These are phyloP conservation scores for Xylaria curta DNA, from an alignment of 495 filamentous ascomycete species.

Conservation along the genomic window DNA sequence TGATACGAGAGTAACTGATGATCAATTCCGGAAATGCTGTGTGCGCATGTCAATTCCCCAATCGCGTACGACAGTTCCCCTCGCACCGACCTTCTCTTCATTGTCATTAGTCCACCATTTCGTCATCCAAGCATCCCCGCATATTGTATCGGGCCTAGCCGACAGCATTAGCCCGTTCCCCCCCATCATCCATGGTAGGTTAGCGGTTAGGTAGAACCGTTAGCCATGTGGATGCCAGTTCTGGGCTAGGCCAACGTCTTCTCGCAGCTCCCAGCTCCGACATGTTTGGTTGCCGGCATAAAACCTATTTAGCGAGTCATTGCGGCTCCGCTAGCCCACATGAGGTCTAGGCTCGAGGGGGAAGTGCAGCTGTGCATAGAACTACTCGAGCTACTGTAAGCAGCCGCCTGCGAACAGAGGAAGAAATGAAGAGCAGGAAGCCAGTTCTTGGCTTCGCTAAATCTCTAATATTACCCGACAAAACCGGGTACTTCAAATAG, in stretches of 20 bases:
- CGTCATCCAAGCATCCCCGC: constrained; percentile 13
- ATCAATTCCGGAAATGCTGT: neutral
- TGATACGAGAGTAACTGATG: neutral
- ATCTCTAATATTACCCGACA: neutral
- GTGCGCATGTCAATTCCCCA: neutral
- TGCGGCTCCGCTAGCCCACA: constrained; percentile 25
- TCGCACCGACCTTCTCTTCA: neutral
- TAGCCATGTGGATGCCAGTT: neutral
- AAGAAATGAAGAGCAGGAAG: neutral
- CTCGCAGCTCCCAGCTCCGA: constrained; percentile 15
- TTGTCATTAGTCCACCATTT: constrained; percentile 9
- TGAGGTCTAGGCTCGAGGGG: constrained; percentile 12
- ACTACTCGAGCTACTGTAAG: neutral
- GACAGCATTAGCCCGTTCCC: neutral
- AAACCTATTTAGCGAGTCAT: constrained; percentile 15
- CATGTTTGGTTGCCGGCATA: constrained; percentile 12
- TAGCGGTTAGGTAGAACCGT: neutral
- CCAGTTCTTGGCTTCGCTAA: constrained; percentile 22
- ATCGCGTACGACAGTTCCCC: neutral
- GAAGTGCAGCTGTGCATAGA: neutral
- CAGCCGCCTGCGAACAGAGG: neutral
- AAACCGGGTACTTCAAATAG: neutral
- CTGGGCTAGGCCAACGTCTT: constrained; percentile 6
- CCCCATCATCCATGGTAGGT: neutral
- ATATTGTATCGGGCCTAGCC: constrained; percentile 7